A percentile compares a stretch with the other conserved stretches of the same genome.
Conservation (phyloP, 371 early-diverging fungal species). For the Rhizoclosmatium hyalinum region DNA sequence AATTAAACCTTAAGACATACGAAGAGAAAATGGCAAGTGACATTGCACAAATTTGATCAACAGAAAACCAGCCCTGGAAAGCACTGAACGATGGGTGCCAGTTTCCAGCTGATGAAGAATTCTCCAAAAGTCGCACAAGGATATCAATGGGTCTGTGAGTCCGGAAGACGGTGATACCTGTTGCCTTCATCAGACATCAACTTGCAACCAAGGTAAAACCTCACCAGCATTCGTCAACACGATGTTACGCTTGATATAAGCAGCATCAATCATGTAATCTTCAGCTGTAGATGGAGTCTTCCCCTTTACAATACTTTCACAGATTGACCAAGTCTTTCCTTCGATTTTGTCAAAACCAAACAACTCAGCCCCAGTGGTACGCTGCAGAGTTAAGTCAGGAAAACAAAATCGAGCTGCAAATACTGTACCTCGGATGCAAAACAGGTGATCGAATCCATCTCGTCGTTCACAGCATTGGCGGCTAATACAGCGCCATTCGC, state of each 20-base stretch:
- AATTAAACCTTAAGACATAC: slow-evolving; percentile 4
- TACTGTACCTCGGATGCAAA: slow-evolving; percentile 64
- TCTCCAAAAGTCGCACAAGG: slow-evolving; percentile 25
- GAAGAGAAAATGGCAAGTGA: slow-evolving; percentile 70
- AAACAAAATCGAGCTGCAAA: not conserved
- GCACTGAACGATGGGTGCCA: slow-evolving; percentile 15
- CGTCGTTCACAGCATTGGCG: slow-evolving; percentile 66
- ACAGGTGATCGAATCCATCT: slow-evolving; percentile 68
- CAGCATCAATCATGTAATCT: slow-evolving; percentile 19
- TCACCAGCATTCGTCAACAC: slow-evolving; percentile 73
- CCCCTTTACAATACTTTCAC: slow-evolving; percentile 51
- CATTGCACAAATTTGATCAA: slow-evolving; percentile 76
- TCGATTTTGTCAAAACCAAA: slow-evolving; percentile 49
- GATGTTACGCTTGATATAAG: slow-evolving; percentile 56
- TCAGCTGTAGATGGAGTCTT: slow-evolving; percentile 7
- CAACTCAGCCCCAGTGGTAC: slow-evolving; percentile 16
- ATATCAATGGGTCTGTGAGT: slow-evolving; percentile 34
- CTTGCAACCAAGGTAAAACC: not conserved
- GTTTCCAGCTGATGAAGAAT: slow-evolving; percentile 5
- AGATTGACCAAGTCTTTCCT: slow-evolving; percentile 83
- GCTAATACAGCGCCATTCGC: slow-evolving; percentile 70
- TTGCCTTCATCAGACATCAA: slow-evolving; percentile 12
- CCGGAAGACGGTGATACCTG: slow-evolving; percentile 25
- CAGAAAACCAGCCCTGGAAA: slow-evolving; percentile 20
- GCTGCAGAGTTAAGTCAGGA: slow-evolving; percentile 4